Percentiles rank a stretch among this genome's conserved stretches.
These are phyloP conservation scores for Paraphaeosphaeria sporulosa DNA, from an alignment of 2,329 filamentous ascomycete genomes.

Conservation along the genomic window DNA sequence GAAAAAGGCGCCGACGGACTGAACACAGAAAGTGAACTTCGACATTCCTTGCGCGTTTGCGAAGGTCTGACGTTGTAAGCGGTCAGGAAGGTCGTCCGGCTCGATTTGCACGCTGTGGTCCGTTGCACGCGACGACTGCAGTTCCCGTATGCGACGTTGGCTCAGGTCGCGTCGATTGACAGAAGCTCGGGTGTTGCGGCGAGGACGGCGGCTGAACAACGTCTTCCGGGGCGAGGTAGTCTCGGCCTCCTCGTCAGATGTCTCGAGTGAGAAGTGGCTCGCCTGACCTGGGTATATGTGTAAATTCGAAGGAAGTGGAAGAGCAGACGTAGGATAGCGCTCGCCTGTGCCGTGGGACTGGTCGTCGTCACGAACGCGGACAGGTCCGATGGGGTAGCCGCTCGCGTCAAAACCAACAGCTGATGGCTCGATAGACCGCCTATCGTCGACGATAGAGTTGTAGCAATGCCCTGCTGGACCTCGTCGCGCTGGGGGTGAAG, in stretches of 20 bases:
- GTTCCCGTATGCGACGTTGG: slow-evolving; percentile 7
- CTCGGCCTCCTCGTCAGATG: slow-evolving; percentile 37
- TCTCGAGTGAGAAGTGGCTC: slow-evolving; percentile 31
- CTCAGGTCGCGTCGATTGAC: neutral
- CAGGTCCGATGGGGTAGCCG: slow-evolving; percentile 21
- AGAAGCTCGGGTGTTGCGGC: slow-evolving; percentile 13
- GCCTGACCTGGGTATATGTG: slow-evolving; percentile 33
- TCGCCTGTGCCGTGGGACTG: slow-evolving; percentile 53
- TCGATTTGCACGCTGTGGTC: neutral
- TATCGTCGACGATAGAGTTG: slow-evolving; percentile 10
- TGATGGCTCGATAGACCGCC: slow-evolving; percentile 8
- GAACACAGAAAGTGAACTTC: neutral
- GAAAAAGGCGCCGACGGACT: neutral
- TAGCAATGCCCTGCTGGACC: slow-evolving; percentile 10
- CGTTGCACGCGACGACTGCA: neutral
- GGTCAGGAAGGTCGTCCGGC: neutral
- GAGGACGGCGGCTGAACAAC: slow-evolving; percentile 31
- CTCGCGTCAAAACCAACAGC: slow-evolving; percentile 20
- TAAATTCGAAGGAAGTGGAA: slow-evolving; percentile 51
- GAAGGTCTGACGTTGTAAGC: slow-evolving; percentile 1
- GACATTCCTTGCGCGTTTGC: slow-evolving; percentile 7
- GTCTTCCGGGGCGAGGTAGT: slow-evolving; percentile 30
- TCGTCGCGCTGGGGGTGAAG: slow-evolving; percentile 28
- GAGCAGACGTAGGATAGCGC: slow-evolving; percentile 57
- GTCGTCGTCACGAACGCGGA: slow-evolving; percentile 34